Base-by-base conservation (phyloP, 768 basidiomycete genomes). In the Pleurotus djamor region DNA sequence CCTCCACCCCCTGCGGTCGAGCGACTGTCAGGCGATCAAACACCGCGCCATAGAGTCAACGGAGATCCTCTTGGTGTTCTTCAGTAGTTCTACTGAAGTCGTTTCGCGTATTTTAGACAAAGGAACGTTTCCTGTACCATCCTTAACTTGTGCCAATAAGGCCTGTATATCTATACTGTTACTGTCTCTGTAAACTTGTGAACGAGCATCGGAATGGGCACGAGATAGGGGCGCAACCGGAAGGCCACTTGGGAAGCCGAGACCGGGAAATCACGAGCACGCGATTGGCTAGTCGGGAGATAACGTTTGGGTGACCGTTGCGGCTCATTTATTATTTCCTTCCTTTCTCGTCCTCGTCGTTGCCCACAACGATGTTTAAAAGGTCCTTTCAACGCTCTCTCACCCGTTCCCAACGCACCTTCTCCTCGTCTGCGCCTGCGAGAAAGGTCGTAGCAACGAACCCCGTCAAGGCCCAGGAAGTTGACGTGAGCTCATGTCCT, bases 401-500 rank as follows among this genome's bases (percentile, higher is more conserved):
- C 55, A 65, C 72, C 58, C 80, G 76, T 65, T 71, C 80, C 48
- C 75, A 74, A 36, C 82, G 89, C 62, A 75, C 85, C 4, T 93
- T 94, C 73, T 83, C 86, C 67, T 77, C 86, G 1, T 86, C 93
- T 2, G 71, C 83, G 6, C 74, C 84, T 44, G 82, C 79, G 21
- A 74, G 79, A 62, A 84, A 79, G 68, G 79, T 92, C 63, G 84
- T 85, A 60, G 85, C 85, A 43, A 86, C 89, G 49, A 88, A 83
- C 67, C 88, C 91, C 28, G 82, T 87, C 64, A 91, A 86, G 72
- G 93, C 92, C 13, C 81, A 92, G 74, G 87, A 93, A 74, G 92
- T 88, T 72, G 82, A 87, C 80, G 92, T 93, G 69, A 13, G 73
- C 41, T 51, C 52, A 37, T 33, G 56, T 55, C 59, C 52, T 52